Conservation (phyloP, 352 stramenopile species). For the Aphanomyces astaci region DNA sequence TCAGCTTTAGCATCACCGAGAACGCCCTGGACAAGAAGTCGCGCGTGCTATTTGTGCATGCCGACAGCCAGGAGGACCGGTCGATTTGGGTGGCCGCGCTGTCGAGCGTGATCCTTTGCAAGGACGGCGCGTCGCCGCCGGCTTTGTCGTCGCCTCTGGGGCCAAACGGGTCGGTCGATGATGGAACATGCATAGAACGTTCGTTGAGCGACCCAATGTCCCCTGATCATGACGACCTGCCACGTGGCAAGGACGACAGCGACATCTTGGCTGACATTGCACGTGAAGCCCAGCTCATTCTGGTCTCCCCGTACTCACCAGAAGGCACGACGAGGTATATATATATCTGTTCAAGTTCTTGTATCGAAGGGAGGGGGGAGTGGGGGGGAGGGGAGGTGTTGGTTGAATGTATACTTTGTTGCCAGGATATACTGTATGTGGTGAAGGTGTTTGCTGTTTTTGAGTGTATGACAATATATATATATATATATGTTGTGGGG, state of each 20-base stretch:
- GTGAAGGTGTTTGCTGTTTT: too few species aligned
- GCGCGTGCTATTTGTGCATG: constrained; percentile 65
- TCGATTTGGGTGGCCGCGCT: constrained; percentile 71
- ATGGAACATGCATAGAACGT: background rate
- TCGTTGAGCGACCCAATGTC: background rate
- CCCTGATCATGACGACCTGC: constrained; percentile 38
- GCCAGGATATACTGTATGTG: too few species aligned
- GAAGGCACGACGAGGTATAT: constrained; percentile 55
- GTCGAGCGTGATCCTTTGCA: constrained; percentile 44
- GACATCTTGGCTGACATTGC: constrained; percentile 64
- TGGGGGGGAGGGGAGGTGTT: background rate
- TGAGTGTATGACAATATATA: too few species aligned
- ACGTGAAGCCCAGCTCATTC: constrained; percentile 69
- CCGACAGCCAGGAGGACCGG: constrained; percentile 78
- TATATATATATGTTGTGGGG: too few species aligned
- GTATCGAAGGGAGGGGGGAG: too few species aligned
- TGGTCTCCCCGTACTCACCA: constrained; percentile 76
- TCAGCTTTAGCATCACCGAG: constrained; percentile 72
- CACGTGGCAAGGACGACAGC: constrained; percentile 40
- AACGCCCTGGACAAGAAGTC: constrained; percentile 17
- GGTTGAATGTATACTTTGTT: too few species aligned
- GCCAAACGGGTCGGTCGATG: too few species aligned
- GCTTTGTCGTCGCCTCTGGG: background rate
- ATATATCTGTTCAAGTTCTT: too few species aligned
- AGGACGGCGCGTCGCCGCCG: background rate